Evolutionary conservation across 1,139 yeast genomes (phyloP), one percentile per base, ranked within the genome.

Genomic region (Sugiyamaella neomexicana): DNA sequence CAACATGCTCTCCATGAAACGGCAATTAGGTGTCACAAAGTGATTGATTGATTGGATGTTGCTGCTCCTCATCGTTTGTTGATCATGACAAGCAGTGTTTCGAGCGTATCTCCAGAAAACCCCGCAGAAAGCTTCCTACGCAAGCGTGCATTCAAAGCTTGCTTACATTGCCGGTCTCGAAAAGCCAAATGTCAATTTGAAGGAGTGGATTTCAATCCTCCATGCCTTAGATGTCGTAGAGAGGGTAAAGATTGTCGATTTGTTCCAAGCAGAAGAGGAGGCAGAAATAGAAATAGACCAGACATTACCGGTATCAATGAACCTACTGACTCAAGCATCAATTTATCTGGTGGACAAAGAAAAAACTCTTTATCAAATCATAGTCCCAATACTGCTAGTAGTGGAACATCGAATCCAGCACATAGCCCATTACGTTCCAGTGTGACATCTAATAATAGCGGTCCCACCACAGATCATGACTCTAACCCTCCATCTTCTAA

Each of bases 171-270:
- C 68, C 78, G 96, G 13, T 80, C 83, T 7, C 79, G 95, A 39
- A 90, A 90, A 54, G 60, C 60, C 48, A 84, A 85, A 65, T 90
- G 97, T 72, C 95, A 89, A 64, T 71, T 89, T 59, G 96, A 96
- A 1, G 81, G 85, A 2, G 81, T 83, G 8, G 86, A 84, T 0
- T 76, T 79, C 52, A 83, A 82, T 4, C 95, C 95, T 3, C 95
- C 95, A 16, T 90, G 98, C 75, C 85, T 83, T 2, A 73, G 97
- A 52, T 90, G 97, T 65, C 77, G 80, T 58, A 75, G 97, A 53
- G 96, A 89, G 65, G 75, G 95, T 15, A 81, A 80, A 63, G 89
- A 85, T 62, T 90, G 97, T 71, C 82, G 84, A 15, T 86, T 89
- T 71, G 85, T 86, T 2, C 86, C 82, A 51, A 75, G 82, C 38